Evolutionary conservation across 2,329 filamentous ascomycete genomes (phyloP).

Genomic region (Rhynchosporium agropyri): DNA sequence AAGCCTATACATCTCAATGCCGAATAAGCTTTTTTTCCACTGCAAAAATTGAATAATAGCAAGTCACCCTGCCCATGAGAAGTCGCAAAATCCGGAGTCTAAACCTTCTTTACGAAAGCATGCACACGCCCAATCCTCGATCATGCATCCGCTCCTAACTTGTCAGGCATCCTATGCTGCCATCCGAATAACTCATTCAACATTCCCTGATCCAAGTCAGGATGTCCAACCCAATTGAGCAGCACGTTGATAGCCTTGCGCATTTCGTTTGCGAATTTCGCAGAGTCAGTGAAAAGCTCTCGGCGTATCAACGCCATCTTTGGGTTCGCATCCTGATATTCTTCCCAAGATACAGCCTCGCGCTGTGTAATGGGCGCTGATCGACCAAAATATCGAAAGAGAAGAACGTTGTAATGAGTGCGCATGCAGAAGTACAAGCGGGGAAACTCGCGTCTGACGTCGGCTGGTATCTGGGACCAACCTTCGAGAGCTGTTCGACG

Average conservation of each 20-base stretch:
- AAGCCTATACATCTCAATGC: no score
- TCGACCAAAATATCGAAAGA: not conserved
- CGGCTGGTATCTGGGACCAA: not conserved
- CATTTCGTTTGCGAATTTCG: not conserved
- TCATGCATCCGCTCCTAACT: not conserved
- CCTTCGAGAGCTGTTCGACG: not conserved
- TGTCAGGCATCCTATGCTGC: not conserved
- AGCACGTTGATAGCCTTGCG: not conserved
- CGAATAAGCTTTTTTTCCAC: no score
- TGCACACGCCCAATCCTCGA: not conserved
- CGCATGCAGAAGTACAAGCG: no score
- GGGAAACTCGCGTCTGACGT: not conserved
- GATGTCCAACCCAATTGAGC: not conserved
- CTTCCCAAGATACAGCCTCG: not conserved
- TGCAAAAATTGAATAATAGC: no score
- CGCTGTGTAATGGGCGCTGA: not conserved
- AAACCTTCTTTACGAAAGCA: no score
- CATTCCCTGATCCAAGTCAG: not conserved
- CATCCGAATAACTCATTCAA: constrained; percentile 1
- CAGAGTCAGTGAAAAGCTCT: not conserved
- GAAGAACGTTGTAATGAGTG: not conserved
- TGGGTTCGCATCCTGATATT: not conserved
- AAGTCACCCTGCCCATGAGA: no score
- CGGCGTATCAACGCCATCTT: not conserved
- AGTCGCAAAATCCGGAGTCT: no score